Evolutionary conservation across 169 alveolate genomes (phyloP), one percentile per base, ranked within the genome.

Genomic region (Cardiosporidium cionae): DNA sequence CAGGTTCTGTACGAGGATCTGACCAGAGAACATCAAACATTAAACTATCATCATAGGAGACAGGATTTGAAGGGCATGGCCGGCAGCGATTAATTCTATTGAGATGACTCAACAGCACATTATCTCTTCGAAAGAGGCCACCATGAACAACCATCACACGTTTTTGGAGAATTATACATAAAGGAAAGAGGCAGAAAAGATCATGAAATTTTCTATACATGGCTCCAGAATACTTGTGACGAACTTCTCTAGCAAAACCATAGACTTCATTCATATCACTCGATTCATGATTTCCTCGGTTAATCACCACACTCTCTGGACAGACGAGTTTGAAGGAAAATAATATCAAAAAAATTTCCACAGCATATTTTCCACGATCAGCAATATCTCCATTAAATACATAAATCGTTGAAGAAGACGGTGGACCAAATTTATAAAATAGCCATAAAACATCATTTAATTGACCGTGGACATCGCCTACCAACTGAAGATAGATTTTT

Each of bases 381-480:
- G 95, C 95, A 29, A 93, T 90, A 67, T 93, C 97, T 0, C 97
- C 97, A 78, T 93, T 93, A 80, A 93, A 93, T 71, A 92, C 68
- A 66, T 92, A 92, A 63, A 73, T 76, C 81, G 86, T 92, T 67
- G 91, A 90, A 31, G 87, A 81, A 25, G 87, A 85, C 35, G 97
- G 97, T 28, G 90, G 88, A 0, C 97, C 97, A 72, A 87, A 89
- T 70, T 88, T 86, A 83, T 86, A 89, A 79, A 92, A 85, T 16
- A 92, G 80, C 92, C 94, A 91, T 76, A 91, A 80, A 53, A 93
- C 89, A 74, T 93, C 96, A 71, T 90, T 86, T 53, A 91, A 85
- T 81, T 93, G 97, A 4, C 96, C 97, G 84, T 93, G 96, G 2
- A 88, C 84, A 78, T 93, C 96, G 4, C 96, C 96, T 4, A 76